Base-by-base conservation (phyloP, 2,329 filamentous ascomycete genomes). In the Apiospora rasikravindrae region DNA sequence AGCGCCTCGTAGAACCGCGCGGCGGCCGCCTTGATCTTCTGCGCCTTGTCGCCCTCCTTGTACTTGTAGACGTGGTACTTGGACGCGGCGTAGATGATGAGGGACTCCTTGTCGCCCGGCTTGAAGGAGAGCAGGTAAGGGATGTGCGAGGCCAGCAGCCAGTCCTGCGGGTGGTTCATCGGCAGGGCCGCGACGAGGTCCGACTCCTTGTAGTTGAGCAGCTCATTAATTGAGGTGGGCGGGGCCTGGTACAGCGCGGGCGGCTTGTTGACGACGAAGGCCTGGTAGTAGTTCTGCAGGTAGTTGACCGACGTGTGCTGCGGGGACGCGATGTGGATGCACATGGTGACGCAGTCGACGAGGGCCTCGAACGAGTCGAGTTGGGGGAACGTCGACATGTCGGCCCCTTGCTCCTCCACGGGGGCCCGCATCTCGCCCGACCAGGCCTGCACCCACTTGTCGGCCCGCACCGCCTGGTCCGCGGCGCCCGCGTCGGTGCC, bases 251-350 rank as follows among this genome's bases (percentile, higher is more conserved):
- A 84, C 1, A 86, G 78, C 24, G 78, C 78, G 0, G 83, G 79
- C 0, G 85, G 84, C 75, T 86, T 86, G 70, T 83, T 82, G 61
- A 82, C 75, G 4, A 88, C 85, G 74, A 87, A 87, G n/a, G 81
- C 77, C 73, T 85, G 82, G 78, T 88, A 88, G 77, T 85, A 88
- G 73, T 84, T 82, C 73, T 88, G 86, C 0, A 87, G 80, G 75
- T 88, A 88, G 77, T 88, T 88, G 73, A 88, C 82, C 7, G 86
- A 83, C 4, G 82, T 87, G 77, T 88, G 86, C 73, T 85, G 84
- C 0, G 86, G 85, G 2, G 84, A 80, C 7, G 86, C 86, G 67
- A 86, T 84, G 77, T 88, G 86, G 72, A 88, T 87, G 77, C 84
- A 86, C 86, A 88, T 87, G 29, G 84, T 86, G 40, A 86, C 77